Conservation (phyloP, 164 flowering plant species). For the Kingdonia uniflora region DNA sequence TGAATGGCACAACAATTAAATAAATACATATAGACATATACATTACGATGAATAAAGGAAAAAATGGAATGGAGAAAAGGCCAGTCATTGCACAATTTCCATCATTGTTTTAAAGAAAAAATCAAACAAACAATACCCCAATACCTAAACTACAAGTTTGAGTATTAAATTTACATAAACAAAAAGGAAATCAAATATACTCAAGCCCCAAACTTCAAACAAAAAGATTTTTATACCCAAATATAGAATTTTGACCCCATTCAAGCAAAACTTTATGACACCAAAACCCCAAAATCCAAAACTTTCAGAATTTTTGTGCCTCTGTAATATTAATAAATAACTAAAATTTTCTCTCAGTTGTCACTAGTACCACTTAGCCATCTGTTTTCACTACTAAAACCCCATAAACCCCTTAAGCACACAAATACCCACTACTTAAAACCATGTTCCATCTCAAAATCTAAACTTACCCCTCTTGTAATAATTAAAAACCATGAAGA, state of each 20-base stretch:
- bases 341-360: no score
- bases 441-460: background rate
- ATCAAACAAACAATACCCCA: conserved; percentile 5
- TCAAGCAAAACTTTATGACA: no score
- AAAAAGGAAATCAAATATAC: conserved; percentile 1
- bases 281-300: conserved; percentile 6
- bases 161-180: conserved; percentile 4
- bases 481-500: no score
- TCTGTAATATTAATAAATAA: no score
- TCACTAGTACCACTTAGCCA: no score
- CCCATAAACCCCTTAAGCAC: no score
- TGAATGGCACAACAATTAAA: conserved; percentile 17
- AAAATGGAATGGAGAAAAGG: conserved; percentile 16
- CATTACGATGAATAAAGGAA: conserved; percentile 11
- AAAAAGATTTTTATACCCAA: background rate
- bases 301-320: background rate
- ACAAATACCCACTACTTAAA: no score
- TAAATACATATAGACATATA: conserved; percentile 16
- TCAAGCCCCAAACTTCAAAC: background rate
- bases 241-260: background rate
- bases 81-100: conserved; percentile 11
- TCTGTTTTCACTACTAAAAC: no score
- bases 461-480: background rate
- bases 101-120: conserved; percentile 17
- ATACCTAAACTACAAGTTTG: conserved; percentile 5